Base-by-base conservation (phyloP, 164 flowering plant genomes). In the Aristolochia contorta region DNA sequence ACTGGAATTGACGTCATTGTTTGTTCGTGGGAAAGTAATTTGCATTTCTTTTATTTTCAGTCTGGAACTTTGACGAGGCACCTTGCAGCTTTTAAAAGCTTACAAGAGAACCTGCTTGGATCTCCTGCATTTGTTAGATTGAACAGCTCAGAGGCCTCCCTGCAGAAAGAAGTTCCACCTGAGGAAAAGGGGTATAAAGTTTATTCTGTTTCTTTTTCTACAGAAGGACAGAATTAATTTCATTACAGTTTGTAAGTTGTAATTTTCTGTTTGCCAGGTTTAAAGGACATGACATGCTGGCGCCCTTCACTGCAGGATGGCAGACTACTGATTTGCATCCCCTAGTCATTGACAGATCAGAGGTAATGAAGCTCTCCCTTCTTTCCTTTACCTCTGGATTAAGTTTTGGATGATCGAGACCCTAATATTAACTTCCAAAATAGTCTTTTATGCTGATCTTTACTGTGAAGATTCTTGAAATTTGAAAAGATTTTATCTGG, bases 291-390 rank as follows among this genome's bases (percentile, higher is more conserved):
- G 91, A 75, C 72, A 93, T 93, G 99, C 68, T 93, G 71, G 99
- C 99, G 57, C 99, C 99, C 54, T 93, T 93, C 66, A 93, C 99
- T 55, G 86, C 99, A 56, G 99, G 99, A 47, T 86, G 91, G 89
- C 96, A 90, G 66, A 67, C 67, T 62, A 68, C 80, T 30, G 97
- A 90, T 66, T 21, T 76, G 61, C 65, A 87, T 75, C 98, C 98
- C 30, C 70, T 93, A 30, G 79, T 93, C 27, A 93, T 93, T 47
- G 92, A 81, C 27, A 90, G 67, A 69, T 86, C 98, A 19, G 91
- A 93, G 96, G 99, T 90, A 69, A 47, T 54, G 22, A 64, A 41
- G 43, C n/a, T 62, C 49, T 30, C 57, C 20, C 19, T 15, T 33
- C 20, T 58, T 6, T 13, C 19, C 43, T 47, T 48, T 60, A 21